Percentiles rank a stretch among this genome's conserved stretches.
phyloP scores from a whole-genome alignment of 352 stramenopile species.

The Labyrinthula sp. region DNA sequence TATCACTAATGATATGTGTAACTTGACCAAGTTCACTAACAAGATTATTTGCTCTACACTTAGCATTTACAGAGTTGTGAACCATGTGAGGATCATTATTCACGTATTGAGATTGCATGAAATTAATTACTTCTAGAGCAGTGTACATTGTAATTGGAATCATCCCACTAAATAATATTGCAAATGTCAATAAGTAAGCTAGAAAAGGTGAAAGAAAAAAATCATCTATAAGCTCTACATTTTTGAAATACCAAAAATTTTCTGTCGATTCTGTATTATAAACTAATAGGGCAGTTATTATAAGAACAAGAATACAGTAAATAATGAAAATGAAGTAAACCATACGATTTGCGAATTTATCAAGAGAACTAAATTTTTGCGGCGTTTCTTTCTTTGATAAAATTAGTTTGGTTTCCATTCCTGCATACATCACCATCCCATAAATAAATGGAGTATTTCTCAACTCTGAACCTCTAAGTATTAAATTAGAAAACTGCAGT shows the following conservation, averaged over 20 bases:
- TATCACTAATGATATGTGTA: conserved; percentile 31
- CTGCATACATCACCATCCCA: conserved; percentile 72
- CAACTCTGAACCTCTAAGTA: conserved; percentile 70
- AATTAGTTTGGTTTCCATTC: conserved; percentile 72
- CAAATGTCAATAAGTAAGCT: conserved; percentile 46
- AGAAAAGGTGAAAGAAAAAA: conserved; percentile 23
- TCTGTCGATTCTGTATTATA: conserved; percentile 7
- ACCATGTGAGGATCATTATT: conserved; percentile 40
- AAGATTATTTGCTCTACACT: conserved; percentile 46
- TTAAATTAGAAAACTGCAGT: conserved; percentile 43
- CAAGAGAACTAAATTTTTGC: conserved; percentile 29
- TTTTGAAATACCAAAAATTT: conserved; percentile 27
- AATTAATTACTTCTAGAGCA: conserved; percentile 51
- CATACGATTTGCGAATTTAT: conserved; percentile 28
- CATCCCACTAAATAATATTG: conserved; percentile 88
- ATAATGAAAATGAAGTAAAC: conserved; percentile 27
- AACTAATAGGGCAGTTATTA: conserved; percentile 15
- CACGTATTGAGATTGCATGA: conserved; percentile 7
- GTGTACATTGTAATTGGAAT: conserved; percentile 93
- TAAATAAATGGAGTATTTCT: conserved; percentile 74
- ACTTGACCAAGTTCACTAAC: conserved; percentile 38
- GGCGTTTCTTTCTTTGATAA: conserved; percentile 18
- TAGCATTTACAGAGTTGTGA: conserved; percentile 62
- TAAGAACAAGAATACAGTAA: conserved; percentile 22
- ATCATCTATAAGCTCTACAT: conserved; percentile 2